A percentile compares a stretch with the other conserved stretches of the same genome.
Conservation (phyloP, 2,329 filamentous ascomycete genomes). For the Allantophomopsis cytisporea region DNA sequence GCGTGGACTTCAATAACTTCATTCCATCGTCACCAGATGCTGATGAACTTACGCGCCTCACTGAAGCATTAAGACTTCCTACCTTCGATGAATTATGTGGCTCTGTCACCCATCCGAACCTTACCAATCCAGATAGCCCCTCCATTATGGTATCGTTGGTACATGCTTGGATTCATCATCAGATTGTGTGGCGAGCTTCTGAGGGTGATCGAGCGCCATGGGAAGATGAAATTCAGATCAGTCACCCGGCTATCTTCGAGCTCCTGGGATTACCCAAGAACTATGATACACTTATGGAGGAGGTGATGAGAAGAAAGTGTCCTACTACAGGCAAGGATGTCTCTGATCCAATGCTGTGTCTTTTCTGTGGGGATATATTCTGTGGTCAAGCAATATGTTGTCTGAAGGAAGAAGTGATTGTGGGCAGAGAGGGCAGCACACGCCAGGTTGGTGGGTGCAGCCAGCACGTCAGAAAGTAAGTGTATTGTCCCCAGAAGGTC, state of each 20-base stretch:
- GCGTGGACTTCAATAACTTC: slow-evolving; percentile 71
- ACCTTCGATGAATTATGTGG: slow-evolving; percentile 67
- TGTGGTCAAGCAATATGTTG: slow-evolving; percentile 93
- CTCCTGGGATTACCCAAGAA: slow-evolving; percentile 84
- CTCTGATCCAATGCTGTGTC: slow-evolving; percentile 78
- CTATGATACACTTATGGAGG: slow-evolving; percentile 85
- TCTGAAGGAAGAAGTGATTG: slow-evolving; percentile 39
- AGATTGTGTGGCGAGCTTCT: slow-evolving; percentile 1
- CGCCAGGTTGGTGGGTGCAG: slow-evolving; percentile 65
- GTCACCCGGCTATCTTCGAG: slow-evolving; percentile 88
- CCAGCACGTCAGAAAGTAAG: slow-evolving; percentile 77
- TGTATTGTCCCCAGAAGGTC: slow-evolving; percentile 10
- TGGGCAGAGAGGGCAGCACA: slow-evolving; percentile 19
- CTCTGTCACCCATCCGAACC: slow-evolving; percentile 22
- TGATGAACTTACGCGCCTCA: slow-evolving; percentile 72
- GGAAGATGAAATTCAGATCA: slow-evolving; percentile 24
- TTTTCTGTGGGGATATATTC: slow-evolving; percentile 94
- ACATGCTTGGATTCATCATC: slow-evolving; percentile 61
- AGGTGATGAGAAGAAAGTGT: slow-evolving; percentile 71
- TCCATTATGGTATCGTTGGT: slow-evolving; percentile 29
- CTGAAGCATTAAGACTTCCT: slow-evolving; percentile 61
- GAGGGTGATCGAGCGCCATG: not conserved
- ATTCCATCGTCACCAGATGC: slow-evolving; percentile 48
- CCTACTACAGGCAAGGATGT: slow-evolving; percentile 86
- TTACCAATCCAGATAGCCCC: not conserved